Conservation (phyloP, 2,329 filamentous ascomycete genomes). For the Penicillium polonicum region DNA sequence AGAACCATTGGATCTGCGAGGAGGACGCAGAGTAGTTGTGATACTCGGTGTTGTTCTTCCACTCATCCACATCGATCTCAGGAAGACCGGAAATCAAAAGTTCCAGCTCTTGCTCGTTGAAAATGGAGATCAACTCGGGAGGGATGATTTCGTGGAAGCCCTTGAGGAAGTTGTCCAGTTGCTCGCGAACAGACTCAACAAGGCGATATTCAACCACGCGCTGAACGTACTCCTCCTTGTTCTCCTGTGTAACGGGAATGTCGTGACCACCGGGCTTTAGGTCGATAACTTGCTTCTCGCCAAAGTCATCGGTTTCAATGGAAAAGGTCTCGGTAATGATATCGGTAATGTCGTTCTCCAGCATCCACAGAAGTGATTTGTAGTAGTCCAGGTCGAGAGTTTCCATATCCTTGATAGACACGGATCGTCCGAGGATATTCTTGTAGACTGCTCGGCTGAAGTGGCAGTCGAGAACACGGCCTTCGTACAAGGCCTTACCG, state of each 20-base stretch:
- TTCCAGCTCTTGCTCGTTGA: conserved; percentile 97
- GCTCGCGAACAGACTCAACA: conserved; percentile 85
- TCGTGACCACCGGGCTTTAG: conserved; percentile 84
- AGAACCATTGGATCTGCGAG: conserved; percentile 99
- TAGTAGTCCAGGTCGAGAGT: conserved; percentile 98
- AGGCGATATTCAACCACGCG: conserved; percentile 92
- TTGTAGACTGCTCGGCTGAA: conserved; percentile 99
- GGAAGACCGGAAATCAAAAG: conserved; percentile 93
- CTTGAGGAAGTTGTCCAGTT: conserved; percentile 88
- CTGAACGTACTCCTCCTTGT: conserved; percentile 97
- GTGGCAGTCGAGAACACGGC: conserved; percentile 93
- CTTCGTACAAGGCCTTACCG: conserved; percentile 95
- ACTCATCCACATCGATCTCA: conserved; percentile 97
- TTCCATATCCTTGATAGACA: conserved; percentile 99
- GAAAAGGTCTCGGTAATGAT: conserved; percentile 97
- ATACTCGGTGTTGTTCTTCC: conserved; percentile 98
- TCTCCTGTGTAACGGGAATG: conserved; percentile 92
- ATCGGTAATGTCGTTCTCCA: conserved; percentile 97
- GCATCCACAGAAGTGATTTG: conserved; percentile 97
- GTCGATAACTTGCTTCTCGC: conserved; percentile 82
- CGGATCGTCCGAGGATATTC: conserved; percentile 88
- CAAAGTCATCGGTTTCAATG: conserved; percentile 90
- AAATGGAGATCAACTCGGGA: conserved; percentile 89
- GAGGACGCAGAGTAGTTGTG: conserved; percentile 95
- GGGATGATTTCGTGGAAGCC: conserved; percentile 98